phyloP scores from a whole-genome alignment of 176 grass and related monocot genomes.

The Echinochloa phyllopogon region DNA sequence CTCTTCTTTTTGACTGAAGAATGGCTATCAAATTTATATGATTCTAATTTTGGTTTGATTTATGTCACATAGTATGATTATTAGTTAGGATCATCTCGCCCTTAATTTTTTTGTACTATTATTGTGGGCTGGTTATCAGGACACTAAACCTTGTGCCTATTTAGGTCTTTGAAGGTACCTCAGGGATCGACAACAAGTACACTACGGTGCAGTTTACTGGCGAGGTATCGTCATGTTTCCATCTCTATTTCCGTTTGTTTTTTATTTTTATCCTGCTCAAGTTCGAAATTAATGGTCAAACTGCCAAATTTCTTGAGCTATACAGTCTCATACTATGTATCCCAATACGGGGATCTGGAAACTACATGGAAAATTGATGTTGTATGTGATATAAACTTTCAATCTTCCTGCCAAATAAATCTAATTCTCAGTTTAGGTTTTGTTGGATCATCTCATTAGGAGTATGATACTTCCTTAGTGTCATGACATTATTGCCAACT shows the following conservation, averaged over 20 bases:
- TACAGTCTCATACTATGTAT: background rate
- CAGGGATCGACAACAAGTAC: slow-evolving; percentile 94
- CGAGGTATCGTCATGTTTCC: slow-evolving; percentile 52
- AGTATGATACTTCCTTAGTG: background rate
- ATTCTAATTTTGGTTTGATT: slow-evolving; percentile 4
- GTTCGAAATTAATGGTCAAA: slow-evolving; percentile 1
- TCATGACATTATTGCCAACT: slow-evolving; percentile 12
- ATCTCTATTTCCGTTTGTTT: slow-evolving; percentile 15
- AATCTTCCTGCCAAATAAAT: background rate
- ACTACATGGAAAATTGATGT: slow-evolving; percentile 34
- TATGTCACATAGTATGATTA: background rate
- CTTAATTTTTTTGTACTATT: background rate
- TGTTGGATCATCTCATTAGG: background rate
- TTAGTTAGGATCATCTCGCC: background rate
- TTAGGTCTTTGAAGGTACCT: slow-evolving; percentile 96
- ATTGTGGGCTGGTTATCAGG: background rate
- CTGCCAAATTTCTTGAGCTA: background rate
- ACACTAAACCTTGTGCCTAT: slow-evolving; percentile 31
- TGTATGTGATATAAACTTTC: background rate
- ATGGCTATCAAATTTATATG: background rate
- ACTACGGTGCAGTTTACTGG: slow-evolving; percentile 94
- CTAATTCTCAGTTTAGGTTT: slow-evolving; percentile 5
- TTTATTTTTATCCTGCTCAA: slow-evolving; percentile 12
- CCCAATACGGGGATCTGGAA: background rate
- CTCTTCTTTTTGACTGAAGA: slow-evolving; percentile 21